These are phyloP conservation scores for Sclerotinia trifoliorum DNA, from an alignment of 2,329 filamentous ascomycete genomes.

Conservation along the genomic window DNA sequence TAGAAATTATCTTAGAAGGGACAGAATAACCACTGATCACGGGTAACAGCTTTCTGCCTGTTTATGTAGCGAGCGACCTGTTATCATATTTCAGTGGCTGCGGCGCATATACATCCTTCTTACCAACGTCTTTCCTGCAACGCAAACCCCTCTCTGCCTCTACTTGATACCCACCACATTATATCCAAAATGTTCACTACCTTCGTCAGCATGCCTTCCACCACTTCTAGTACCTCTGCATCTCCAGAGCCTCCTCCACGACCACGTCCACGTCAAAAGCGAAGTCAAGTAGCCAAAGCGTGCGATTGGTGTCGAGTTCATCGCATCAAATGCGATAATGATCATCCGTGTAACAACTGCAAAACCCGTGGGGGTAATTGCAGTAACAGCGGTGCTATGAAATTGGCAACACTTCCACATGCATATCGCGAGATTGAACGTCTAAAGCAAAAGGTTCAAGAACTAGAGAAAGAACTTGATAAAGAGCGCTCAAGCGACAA, in stretches of 20 bases:
- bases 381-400: slow-evolving; percentile 40
- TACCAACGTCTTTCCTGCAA: background rate
- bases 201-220: slow-evolving; percentile 23
- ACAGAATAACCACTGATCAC: background rate
- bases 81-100: slow-evolving; percentile 1
- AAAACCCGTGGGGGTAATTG: slow-evolving; percentile 41
- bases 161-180: background rate
- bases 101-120: background rate
- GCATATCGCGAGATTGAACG: slow-evolving; percentile 43
- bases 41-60: background rate
- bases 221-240: slow-evolving; percentile 12
- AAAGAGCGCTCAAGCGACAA: slow-evolving; percentile 12
- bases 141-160: background rate
- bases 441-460: slow-evolving; percentile 39
- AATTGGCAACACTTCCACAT: slow-evolving; percentile 39
- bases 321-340: slow-evolving; percentile 46
- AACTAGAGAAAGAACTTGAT: slow-evolving; percentile 39
- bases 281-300: slow-evolving; percentile 40
- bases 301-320: slow-evolving; percentile 46
- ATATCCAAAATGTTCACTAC: slow-evolving; percentile 19
- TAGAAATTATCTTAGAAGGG: background rate
- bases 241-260: slow-evolving; percentile 19
- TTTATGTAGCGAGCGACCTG: background rate
- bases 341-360: slow-evolving; percentile 45
- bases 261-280: slow-evolving; percentile 25